A percentile compares a stretch with the other conserved stretches of the same genome.
phyloP scores from a whole-genome alignment of 169 alveolate species.

The Plasmodium gallinaceum region DNA sequence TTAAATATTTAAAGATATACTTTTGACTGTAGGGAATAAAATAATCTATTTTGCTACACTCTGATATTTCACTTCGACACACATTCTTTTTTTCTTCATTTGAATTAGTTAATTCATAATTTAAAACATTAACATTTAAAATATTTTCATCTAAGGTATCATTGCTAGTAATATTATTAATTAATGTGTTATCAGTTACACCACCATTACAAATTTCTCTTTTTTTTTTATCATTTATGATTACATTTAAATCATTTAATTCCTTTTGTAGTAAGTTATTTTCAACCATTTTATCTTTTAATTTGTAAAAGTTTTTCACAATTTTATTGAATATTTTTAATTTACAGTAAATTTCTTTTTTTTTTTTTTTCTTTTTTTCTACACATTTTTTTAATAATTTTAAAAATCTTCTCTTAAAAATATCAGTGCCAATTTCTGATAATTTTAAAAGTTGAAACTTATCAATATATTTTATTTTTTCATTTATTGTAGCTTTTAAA shows the following conservation, averaged over 20 bases:
- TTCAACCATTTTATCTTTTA: slow-evolving; percentile 54
- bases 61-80: not conserved
- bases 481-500: slow-evolving; percentile 20
- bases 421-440: slow-evolving; percentile 34
- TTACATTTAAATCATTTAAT: not conserved
- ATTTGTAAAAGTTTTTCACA: slow-evolving; percentile 2
- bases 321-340: slow-evolving; percentile 10
- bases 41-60: not conserved
- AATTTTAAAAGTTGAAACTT: slow-evolving; percentile 40
- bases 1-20: not conserved
- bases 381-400: slow-evolving; percentile 26
- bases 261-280: slow-evolving; percentile 33
- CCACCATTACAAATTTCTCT: not conserved
- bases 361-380: slow-evolving; percentile 36
- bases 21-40: not conserved
- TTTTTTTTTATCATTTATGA: not conserved
- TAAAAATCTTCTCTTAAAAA: slow-evolving; percentile 13
- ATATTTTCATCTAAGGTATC: not conserved
- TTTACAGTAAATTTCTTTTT: slow-evolving; percentile 29
- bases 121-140: not conserved
- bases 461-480: slow-evolving; percentile 37
- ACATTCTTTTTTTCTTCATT: not conserved
- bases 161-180: slow-evolving; percentile 16
- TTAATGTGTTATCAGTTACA: slow-evolving; percentile 37
- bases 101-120: slow-evolving; percentile 2